phyloP scores from a whole-genome alignment of 768 basidiomycete genomes.

The Rossbeevera mucosa region DNA sequence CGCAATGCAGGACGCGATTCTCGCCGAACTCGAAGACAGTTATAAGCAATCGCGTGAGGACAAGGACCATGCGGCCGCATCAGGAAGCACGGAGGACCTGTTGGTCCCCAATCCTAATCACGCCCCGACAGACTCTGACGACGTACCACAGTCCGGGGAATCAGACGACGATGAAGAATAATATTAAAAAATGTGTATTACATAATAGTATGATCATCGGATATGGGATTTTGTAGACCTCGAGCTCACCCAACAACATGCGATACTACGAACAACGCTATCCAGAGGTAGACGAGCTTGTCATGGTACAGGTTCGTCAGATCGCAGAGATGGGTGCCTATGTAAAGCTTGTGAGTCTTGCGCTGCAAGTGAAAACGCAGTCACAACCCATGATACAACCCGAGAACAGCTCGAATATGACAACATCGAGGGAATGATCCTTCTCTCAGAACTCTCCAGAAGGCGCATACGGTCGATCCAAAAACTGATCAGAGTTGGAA shows the following conservation, averaged over 20 bases:
- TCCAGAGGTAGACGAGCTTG: conserved; percentile 95
- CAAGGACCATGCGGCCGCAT: conserved; percentile 32
- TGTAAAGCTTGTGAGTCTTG: conserved; percentile 82
- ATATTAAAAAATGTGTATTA: neutral
- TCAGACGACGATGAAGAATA: neutral
- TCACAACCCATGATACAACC: neutral
- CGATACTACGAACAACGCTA: conserved; percentile 92
- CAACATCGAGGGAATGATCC: conserved; percentile 98
- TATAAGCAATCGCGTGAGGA: conserved; percentile 53
- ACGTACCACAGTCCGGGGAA: conserved; percentile 3
- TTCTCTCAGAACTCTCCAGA: conserved; percentile 95
- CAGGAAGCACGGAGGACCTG: conserved; percentile 51
- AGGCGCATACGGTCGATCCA: conserved; percentile 96
- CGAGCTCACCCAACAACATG: conserved; percentile 40
- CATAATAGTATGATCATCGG: neutral
- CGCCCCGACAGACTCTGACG: conserved; percentile 14
- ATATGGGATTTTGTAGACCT: neutral
- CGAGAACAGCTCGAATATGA: conserved; percentile 86
- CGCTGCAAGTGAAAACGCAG: neutral
- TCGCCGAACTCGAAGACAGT: conserved; percentile 60
- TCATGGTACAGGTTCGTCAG: conserved; percentile 99
- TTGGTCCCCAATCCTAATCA: conserved; percentile 71
- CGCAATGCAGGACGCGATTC: conserved; percentile 60
- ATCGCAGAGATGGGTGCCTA: conserved; percentile 99
- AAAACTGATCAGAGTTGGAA: conserved; percentile 94